These are phyloP conservation scores for Taxawa tesnikishii DNA, from an alignment of 2,329 filamentous ascomycete genomes.

Conservation along the genomic window DNA sequence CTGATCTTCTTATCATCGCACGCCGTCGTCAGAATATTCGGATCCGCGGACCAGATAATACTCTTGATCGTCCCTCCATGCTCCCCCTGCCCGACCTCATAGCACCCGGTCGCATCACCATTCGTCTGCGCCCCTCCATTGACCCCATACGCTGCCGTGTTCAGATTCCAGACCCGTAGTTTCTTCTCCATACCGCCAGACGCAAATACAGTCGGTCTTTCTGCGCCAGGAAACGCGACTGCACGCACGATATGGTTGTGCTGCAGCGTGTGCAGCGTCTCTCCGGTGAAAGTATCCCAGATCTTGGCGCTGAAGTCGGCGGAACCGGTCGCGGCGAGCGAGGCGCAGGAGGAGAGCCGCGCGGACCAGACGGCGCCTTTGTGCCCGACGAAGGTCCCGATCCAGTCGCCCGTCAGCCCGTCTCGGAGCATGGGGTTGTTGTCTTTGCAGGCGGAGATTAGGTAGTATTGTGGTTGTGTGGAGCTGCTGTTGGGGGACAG, in stretches of 20 bases:
- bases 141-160: constrained; percentile 31
- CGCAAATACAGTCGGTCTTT: constrained; percentile 60
- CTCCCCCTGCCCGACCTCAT: constrained; percentile 76
- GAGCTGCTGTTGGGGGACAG: constrained; percentile 13
- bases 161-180: constrained; percentile 82
- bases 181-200: constrained; percentile 96
- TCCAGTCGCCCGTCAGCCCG: constrained; percentile 93
- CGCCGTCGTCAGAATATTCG: constrained; percentile 80
- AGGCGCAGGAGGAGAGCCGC: constrained; percentile 75
- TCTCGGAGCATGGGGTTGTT: constrained; percentile 98
- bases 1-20: constrained; percentile 82
- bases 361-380: constrained; percentile 98
- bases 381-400: constrained; percentile 94
- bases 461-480: constrained; percentile 53
- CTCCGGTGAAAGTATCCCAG: constrained; percentile 93
- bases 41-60: constrained; percentile 80
- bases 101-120: constrained; percentile 31
- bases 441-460: constrained; percentile 75
- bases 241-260: constrained; percentile 94
- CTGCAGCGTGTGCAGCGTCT: constrained; percentile 73
- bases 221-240: constrained; percentile 61
- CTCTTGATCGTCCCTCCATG: constrained; percentile 89
- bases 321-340: constrained; percentile 80
- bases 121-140: constrained; percentile 5
- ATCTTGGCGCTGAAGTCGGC: constrained; percentile 89